phyloP scores from a whole-genome alignment of 2,329 filamentous ascomycete genomes.

The Cladosporium oxysporum region DNA sequence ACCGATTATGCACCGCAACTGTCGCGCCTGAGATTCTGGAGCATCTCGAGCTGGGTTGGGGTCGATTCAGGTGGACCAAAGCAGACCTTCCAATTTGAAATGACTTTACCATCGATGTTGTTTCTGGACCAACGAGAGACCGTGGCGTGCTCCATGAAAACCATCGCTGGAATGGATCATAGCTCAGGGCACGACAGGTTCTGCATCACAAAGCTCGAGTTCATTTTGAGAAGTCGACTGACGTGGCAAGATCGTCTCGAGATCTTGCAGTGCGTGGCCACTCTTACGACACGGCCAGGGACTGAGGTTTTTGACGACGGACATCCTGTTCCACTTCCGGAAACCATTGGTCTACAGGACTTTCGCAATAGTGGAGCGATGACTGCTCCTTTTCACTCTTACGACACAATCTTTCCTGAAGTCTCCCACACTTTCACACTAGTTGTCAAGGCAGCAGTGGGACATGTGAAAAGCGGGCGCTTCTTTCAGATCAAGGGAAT shows the following conservation, averaged over 20 bases:
- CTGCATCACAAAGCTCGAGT: not conserved
- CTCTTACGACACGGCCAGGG: not conserved
- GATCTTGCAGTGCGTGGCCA: not conserved
- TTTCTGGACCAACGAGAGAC: too few relatives aligned
- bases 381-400: not conserved
- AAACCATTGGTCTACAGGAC: not conserved
- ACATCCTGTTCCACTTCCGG: not conserved
- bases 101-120: too few relatives aligned
- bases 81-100: too few relatives aligned
- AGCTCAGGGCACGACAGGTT: not conserved
- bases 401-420: not conserved
- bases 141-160: too few relatives aligned
- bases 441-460: too few relatives aligned
- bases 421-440: not conserved
- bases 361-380: not conserved
- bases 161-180: too few relatives aligned
- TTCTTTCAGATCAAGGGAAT: too few relatives aligned
- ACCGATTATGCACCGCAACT: not conserved
- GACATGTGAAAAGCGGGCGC: too few relatives aligned
- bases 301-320: not conserved
- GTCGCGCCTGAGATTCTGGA: too few relatives aligned
- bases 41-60: too few relatives aligned
- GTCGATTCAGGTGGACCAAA: too few relatives aligned
- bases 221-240: not conserved
- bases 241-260: not conserved